Percentiles rank a stretch among this genome's conserved stretches.
Evolutionary conservation across 2,329 filamentous ascomycete species (phyloP).

Genomic region (Fusarium mangiferae): DNA sequence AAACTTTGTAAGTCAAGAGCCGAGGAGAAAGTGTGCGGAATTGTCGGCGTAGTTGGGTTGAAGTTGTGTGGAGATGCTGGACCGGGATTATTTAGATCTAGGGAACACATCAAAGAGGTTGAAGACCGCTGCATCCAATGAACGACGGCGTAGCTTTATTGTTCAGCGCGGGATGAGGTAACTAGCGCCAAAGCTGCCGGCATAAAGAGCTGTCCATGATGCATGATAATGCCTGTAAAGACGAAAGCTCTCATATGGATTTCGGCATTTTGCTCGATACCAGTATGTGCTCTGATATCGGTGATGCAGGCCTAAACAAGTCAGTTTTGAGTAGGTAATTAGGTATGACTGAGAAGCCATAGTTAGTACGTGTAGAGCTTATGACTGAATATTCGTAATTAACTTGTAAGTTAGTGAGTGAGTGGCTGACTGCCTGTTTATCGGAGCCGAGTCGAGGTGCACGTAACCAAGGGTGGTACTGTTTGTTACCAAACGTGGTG

Average conservation of each 20-base stretch:
- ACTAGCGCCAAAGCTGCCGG: constrained; percentile 10
- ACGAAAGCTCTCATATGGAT: background rate
- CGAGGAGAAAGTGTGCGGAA: constrained; percentile 7
- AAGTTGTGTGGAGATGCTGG: background rate
- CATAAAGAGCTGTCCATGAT: background rate
- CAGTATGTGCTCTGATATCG: background rate
- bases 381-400: constrained; percentile 7
- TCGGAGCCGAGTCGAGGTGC: constrained; percentile 9
- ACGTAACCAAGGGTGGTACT: no score
- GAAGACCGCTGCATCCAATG: background rate
- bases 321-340: background rate
- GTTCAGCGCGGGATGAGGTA: background rate
- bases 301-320: background rate
- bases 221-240: background rate
- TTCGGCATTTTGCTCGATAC: background rate
- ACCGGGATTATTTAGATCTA: background rate
- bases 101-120: background rate
- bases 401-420: background rate
- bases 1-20: background rate
- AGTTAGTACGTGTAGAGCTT: background rate
- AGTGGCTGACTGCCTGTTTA: background rate
- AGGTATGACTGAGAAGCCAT: background rate
- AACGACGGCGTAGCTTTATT: background rate
- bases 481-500: background rate
- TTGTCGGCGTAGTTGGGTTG: constrained; percentile 1